Percentiles rank a stretch among this genome's conserved stretches.
Conservation (phyloP, 768 basidiomycete species). For the Neoboletus brunneissimus region DNA sequence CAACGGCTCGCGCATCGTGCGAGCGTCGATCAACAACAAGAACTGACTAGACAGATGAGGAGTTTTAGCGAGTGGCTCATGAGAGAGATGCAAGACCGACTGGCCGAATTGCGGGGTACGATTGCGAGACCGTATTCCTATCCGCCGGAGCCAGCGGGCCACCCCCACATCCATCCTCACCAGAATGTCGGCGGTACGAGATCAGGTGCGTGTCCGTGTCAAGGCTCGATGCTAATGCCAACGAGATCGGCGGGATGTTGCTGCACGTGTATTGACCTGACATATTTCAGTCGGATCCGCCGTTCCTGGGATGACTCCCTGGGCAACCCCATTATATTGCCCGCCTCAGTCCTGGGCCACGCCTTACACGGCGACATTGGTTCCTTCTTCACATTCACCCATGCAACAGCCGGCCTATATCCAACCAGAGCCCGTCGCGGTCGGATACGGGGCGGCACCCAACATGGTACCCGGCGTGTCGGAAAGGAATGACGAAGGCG, state of each 20-base stretch:
- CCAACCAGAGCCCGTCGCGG: not conserved
- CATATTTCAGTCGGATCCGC: not conserved
- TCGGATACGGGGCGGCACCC: not conserved
- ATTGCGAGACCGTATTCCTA: not conserved
- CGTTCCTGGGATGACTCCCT: not conserved
- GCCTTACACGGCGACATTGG: not conserved
- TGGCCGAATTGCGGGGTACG: not conserved
- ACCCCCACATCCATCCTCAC: not conserved
- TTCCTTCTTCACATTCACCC: not conserved
- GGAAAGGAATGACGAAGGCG: not conserved
- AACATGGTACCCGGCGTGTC: not conserved
- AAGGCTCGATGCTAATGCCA: too few species aligned
- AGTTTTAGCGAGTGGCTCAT: constrained; percentile 6
- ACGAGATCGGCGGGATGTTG: not conserved
- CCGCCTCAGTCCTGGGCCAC: not conserved
- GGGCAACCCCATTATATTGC: not conserved
- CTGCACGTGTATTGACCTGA: too few species aligned
- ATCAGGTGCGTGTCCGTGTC: not conserved
- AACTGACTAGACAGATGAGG: not conserved
- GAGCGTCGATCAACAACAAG: constrained; percentile 4
- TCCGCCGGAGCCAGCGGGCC: not conserved
- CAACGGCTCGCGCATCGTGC: constrained; percentile 1
- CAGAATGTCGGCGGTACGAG: not conserved
- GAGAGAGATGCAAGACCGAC: constrained; percentile 7
- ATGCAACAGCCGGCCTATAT: too few species aligned